Percentiles rank a stretch among this genome's conserved stretches.
phyloP scores from a whole-genome alignment of 2,329 filamentous ascomycete species.

The Thielaviopsis ethacetica region DNA sequence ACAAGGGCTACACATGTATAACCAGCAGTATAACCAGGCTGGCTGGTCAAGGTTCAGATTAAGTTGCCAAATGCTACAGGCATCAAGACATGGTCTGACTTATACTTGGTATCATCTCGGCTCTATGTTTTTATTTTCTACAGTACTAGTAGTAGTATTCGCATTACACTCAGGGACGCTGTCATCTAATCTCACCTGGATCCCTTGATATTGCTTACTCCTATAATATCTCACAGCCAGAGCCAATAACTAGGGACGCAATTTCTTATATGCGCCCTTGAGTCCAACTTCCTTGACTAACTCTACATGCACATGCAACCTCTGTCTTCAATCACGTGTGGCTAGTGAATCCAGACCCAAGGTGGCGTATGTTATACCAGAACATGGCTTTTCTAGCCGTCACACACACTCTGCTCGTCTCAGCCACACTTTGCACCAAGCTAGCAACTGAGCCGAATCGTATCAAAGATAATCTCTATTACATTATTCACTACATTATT shows the following conservation, averaged over 20 bases:
- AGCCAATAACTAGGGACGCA: background rate
- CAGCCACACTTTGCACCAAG: background rate
- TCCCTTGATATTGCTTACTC: background rate
- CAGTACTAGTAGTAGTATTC: no score
- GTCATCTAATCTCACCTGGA: background rate
- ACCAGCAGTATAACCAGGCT: no score
- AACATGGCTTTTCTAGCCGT: background rate
- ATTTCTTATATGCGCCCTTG: background rate
- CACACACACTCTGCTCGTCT: background rate
- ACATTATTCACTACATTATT: no score
- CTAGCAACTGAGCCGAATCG: background rate
- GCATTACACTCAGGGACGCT: background rate
- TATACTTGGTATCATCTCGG: no score
- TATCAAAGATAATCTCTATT: background rate
- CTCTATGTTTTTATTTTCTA: no score
- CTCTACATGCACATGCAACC: background rate
- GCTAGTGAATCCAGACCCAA: background rate
- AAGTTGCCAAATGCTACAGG: background rate
- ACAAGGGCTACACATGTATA: no score
- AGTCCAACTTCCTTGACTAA: background rate
- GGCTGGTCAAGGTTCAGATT: background rate
- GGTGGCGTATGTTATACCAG: background rate
- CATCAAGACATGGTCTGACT: no score
- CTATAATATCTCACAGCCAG: background rate
- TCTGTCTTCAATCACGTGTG: background rate